These are phyloP conservation scores for Multifurca ochricompacta DNA, from an alignment of 768 basidiomycete genomes.

Conservation along the genomic window DNA sequence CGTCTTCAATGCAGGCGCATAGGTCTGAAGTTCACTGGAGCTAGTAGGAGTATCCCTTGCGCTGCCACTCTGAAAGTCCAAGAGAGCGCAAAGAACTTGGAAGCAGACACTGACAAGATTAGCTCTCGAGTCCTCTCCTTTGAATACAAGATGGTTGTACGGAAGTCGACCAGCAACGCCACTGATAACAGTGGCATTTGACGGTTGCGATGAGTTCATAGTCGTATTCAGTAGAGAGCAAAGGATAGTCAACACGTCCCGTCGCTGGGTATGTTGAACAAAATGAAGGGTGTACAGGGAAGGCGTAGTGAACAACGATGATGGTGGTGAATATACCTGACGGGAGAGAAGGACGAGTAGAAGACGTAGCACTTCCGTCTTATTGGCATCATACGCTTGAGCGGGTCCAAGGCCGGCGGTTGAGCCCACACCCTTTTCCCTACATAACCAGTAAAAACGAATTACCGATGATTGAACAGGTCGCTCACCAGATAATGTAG, in stretches of 20 bases:
- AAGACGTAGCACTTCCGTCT: conserved; percentile 83
- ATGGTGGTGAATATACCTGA: conserved; percentile 77
- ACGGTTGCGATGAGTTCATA: conserved; percentile 53
- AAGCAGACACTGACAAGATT: conserved; percentile 67
- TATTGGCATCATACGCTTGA: conserved; percentile 66
- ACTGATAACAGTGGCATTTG: conserved; percentile 46
- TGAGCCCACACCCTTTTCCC: conserved; percentile 95
- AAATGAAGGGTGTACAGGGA: conserved; percentile 73
- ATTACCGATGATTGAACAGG: neutral
- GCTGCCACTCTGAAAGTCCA: conserved; percentile 75
- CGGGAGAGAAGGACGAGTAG: conserved; percentile 83
- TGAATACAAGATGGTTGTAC: conserved; percentile 86
- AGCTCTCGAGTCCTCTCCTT: conserved; percentile 73
- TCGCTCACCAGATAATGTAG: conserved; percentile 72
- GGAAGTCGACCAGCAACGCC: conserved; percentile 73
- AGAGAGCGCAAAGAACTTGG: conserved; percentile 66
- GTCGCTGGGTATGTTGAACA: conserved; percentile 66
- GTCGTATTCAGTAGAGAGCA: conserved; percentile 92
- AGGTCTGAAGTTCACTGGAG: conserved; percentile 36
- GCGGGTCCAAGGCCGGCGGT: conserved; percentile 62
- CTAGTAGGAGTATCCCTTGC: conserved; percentile 48
- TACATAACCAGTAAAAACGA: conserved; percentile 25
- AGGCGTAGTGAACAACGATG: conserved; percentile 60
- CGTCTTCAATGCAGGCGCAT: conserved; percentile 52
- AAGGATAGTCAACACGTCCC: conserved; percentile 82